Evolutionary conservation across 768 basidiomycete species (phyloP).

Genomic region (Amanita thiersii): DNA sequence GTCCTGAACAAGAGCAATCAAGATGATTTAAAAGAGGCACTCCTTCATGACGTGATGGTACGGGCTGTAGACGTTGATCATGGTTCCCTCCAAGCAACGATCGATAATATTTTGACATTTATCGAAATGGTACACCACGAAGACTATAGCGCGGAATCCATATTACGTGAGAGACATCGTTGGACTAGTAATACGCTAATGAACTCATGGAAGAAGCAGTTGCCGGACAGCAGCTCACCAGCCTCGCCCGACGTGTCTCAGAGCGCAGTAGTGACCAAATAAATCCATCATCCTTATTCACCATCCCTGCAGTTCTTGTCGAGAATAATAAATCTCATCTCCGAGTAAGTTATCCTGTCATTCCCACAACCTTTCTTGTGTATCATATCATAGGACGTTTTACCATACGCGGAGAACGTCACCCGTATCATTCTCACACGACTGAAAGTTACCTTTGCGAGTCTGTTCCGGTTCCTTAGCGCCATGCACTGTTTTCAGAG

Average conservation of each 20-base stretch:
- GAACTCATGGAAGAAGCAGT: constrained; percentile 27
- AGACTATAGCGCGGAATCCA: constrained; percentile 40
- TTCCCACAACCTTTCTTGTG: too few species aligned
- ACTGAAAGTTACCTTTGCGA: constrained; percentile 32
- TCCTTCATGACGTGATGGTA: constrained; percentile 49
- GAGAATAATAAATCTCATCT: constrained; percentile 52
- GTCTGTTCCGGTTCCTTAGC: constrained; percentile 38
- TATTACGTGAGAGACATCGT: constrained; percentile 38
- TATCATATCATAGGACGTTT: constrained; percentile 54
- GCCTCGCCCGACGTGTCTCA: constrained; percentile 47
- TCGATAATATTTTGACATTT: constrained; percentile 50
- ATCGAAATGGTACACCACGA: constrained; percentile 52
- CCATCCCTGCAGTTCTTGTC: constrained; percentile 42
- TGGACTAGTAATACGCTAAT: background rate
- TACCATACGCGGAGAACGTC: constrained; percentile 51
- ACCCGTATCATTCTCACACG: constrained; percentile 46
- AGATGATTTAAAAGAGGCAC: constrained; percentile 33
- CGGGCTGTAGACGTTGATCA: constrained; percentile 44
- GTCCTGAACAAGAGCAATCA: constrained; percentile 21
- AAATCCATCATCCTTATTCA: constrained; percentile 50
- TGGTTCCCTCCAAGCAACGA: constrained; percentile 38
- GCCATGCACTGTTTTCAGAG: constrained; percentile 37
- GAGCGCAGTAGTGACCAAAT: constrained; percentile 41
- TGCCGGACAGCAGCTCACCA: constrained; percentile 44
- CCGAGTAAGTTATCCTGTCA: constrained; percentile 30